Evolutionary conservation across 2,329 filamentous ascomycete species (phyloP), one percentile per base, ranked within the genome.

Genomic region (Beauveria brongniartii): DNA sequence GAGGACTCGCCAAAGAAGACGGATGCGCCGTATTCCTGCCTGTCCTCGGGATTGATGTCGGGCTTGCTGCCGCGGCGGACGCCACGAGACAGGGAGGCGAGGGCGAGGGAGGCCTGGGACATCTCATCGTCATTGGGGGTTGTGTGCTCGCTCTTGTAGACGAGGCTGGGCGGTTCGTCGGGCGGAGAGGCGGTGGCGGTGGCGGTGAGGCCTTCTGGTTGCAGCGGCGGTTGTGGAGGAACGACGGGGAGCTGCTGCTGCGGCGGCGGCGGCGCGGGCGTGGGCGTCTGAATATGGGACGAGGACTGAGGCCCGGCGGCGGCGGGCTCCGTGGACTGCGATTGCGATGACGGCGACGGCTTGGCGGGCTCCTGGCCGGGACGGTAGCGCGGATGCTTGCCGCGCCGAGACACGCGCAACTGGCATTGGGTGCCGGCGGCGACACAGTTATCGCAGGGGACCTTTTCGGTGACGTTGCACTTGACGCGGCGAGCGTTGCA

Each of bases 1-100:
- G 73, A 78, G 1, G 77, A 79, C 59, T 79, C 77, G 56, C 77
- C 77, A 1, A 79, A 68, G 55, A 78, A 80, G 7, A 76, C 69
- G 3, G 72, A 64, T 24, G 56, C 62, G 16, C 65, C 65, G 26
- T 62, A 58, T 34, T 64, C 61, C 14, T 40, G 50, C 20, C 10
- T 22, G 10, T 41, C 30, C 1, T 54, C 43, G 43, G 30, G 20
- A 7, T 41, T 41, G 20, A 44, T 9, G 9, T 47, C 58, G 22
- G 50, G 28, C 22, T 54, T 60, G 40, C 20, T 46, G 20, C 46
- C 40, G 1, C 37, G 51, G 5, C 20, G 51, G 24, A 50, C 18
- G 8, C 46, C 57, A 24, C 52, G 51, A 24, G 56, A 43, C 10
- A 63, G 47, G 24, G 61, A 63, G 7, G 61, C 61, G 14, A 63